Conservation (phyloP, 192 early-diverging fungal species). For the Coemansia sp. region DNA sequence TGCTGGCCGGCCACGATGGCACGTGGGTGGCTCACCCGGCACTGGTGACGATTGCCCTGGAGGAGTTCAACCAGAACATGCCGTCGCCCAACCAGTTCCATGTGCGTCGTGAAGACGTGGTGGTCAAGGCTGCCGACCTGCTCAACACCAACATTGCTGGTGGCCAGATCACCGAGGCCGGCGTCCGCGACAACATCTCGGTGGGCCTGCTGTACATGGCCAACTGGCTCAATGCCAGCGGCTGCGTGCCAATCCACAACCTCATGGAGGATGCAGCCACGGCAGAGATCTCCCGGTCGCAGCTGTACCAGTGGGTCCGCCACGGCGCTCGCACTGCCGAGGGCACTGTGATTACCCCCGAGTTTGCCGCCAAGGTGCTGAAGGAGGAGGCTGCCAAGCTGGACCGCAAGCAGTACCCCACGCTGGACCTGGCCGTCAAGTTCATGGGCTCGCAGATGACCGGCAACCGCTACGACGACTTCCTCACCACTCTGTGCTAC, state of each 20-base stretch:
- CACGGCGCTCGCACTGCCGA: constrained; percentile 80
- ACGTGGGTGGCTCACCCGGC: constrained; percentile 98
- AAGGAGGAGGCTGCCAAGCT: constrained; percentile 83
- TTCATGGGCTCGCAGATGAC: constrained; percentile 74
- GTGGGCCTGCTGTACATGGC: constrained; percentile 93
- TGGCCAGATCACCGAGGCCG: constrained; percentile 81
- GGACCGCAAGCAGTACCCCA: constrained; percentile 55
- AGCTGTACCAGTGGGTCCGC: constrained; percentile 97
- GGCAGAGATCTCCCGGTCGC: constrained; percentile 94
- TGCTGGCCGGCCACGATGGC: constrained; percentile 91
- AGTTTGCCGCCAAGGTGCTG: constrained; percentile 73
- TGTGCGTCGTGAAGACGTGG: constrained; percentile 87
- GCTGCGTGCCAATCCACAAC: constrained; percentile 97
- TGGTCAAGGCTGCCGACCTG: constrained; percentile 77
- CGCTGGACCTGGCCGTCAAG: constrained; percentile 57
- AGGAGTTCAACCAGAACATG: constrained; percentile 94
- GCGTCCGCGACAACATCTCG: constrained; percentile 89
- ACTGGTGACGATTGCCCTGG: constrained; percentile 84
- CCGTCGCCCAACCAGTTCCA: constrained; percentile 94
- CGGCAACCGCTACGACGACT: constrained; percentile 83
- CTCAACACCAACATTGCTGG: constrained; percentile 72
- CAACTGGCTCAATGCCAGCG: constrained; percentile 90
- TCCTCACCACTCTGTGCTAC: constrained; percentile 91
- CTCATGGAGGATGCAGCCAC: constrained; percentile 99
- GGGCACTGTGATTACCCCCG: constrained; percentile 76